Conservation (phyloP, 2,329 filamentous ascomycete genomes). For the Onygena corvina region DNA sequence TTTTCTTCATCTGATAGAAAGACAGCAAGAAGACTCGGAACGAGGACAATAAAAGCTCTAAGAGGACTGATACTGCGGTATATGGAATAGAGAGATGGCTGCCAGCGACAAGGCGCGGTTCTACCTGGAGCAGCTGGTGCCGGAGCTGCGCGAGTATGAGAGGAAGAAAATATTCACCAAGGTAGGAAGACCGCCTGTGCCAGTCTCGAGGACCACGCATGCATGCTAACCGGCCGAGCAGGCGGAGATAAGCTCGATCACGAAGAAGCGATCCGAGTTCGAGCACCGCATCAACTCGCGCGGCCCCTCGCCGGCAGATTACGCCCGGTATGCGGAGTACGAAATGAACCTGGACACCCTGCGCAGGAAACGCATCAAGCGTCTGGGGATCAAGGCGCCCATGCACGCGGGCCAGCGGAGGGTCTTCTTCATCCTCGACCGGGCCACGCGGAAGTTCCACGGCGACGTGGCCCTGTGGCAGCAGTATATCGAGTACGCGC, state of each 20-base stretch:
- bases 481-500: slow-evolving; percentile 74
- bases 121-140: slow-evolving; percentile 82
- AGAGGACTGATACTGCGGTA: too few species aligned
- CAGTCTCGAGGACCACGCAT: neutral
- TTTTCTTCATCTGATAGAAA: too few species aligned
- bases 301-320: slow-evolving; percentile 64
- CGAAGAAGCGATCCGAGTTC: slow-evolving; percentile 81
- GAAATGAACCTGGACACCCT: slow-evolving; percentile 59
- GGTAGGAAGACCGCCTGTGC: slow-evolving; percentile 39
- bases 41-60: too few species aligned
- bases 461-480: slow-evolving; percentile 75
- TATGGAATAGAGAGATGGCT: slow-evolving; percentile 51
- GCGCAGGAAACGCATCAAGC: slow-evolving; percentile 68
- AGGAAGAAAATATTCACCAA: slow-evolving; percentile 81
- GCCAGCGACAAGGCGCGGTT: slow-evolving; percentile 90
- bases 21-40: too few species aligned
- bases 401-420: slow-evolving; percentile 65
- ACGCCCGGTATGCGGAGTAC: slow-evolving; percentile 67
- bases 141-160: slow-evolving; percentile 84
- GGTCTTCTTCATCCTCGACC: slow-evolving; percentile 79
- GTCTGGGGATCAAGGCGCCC: slow-evolving; percentile 62
- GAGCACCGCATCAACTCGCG: slow-evolving; percentile 82
- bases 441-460: slow-evolving; percentile 71
- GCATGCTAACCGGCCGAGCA: slow-evolving; percentile 26
- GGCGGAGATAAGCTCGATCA: slow-evolving; percentile 82